phyloP scores from a whole-genome alignment of 2,329 filamentous ascomycete genomes.

The Talaromyces verruculosus region DNA sequence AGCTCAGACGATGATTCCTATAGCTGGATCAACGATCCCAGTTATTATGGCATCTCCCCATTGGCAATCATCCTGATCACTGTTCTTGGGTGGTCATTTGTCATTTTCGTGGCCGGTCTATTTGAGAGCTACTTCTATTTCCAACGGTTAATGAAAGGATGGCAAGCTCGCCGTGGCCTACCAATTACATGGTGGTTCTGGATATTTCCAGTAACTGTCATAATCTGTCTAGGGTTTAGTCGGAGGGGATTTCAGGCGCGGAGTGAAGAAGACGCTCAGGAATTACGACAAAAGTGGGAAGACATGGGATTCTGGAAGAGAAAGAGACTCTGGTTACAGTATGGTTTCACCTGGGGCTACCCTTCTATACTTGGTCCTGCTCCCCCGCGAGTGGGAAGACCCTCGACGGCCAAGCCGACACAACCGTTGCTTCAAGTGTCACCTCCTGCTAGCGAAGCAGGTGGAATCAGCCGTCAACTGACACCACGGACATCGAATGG shows the following conservation, averaged over 20 bases:
- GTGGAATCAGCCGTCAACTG: constrained; percentile 7
- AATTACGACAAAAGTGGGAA: constrained; percentile 31
- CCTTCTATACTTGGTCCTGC: constrained; percentile 32
- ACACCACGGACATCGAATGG: constrained; percentile 11
- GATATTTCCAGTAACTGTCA: constrained; percentile 26
- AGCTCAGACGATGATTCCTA: constrained; percentile 22
- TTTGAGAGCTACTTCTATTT: constrained; percentile 35
- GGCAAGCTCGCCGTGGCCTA: constrained; percentile 35
- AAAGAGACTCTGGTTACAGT: constrained; percentile 30
- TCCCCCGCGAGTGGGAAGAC: constrained; percentile 23
- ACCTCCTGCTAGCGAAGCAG: constrained; percentile 10
- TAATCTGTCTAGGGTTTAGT: constrained; percentile 28
- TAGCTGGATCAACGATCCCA: constrained; percentile 27
- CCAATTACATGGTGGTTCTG: constrained; percentile 32
- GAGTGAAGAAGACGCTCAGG: constrained; percentile 29
- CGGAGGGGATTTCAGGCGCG: constrained; percentile 33
- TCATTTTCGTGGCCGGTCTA: constrained; percentile 31
- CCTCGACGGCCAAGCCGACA: background rate
- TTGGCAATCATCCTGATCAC: constrained; percentile 30
- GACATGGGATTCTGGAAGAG: constrained; percentile 29
- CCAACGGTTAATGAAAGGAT: constrained; percentile 36
- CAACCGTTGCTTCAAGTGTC: constrained; percentile 20
- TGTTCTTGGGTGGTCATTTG: constrained; percentile 31
- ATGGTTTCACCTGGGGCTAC: constrained; percentile 35
- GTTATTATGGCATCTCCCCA: constrained; percentile 27